phyloP scores from a whole-genome alignment of 331 rosid genomes.

The Arachis monticola region DNA sequence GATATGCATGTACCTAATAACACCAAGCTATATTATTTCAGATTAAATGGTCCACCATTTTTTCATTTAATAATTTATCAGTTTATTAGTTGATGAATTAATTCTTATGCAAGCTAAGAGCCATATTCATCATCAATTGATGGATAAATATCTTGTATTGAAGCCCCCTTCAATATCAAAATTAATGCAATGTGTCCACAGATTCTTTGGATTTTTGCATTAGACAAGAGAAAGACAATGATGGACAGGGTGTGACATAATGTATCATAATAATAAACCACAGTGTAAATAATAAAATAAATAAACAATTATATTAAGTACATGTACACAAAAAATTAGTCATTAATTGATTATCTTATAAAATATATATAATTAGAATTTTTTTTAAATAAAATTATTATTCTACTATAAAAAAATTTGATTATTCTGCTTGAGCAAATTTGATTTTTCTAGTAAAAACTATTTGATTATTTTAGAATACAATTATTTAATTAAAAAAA shows the following conservation, averaged over 20 bases:
- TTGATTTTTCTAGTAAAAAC: too few relatives aligned
- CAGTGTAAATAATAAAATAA: too few relatives aligned
- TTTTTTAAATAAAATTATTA: too few relatives aligned
- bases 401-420: too few relatives aligned
- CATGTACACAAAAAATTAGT: too few relatives aligned
- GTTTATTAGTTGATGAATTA: background rate
- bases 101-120: background rate
- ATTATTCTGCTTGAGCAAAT: too few relatives aligned
- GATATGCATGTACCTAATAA: background rate
- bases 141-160: slow-evolving; percentile 23
- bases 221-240: background rate
- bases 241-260: background rate
- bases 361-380: too few relatives aligned
- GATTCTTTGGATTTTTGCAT: background rate
- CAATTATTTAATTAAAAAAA: too few relatives aligned
- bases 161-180: background rate
- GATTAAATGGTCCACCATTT: background rate
- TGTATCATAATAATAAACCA: background rate
- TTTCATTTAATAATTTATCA: background rate
- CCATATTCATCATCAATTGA: background rate
- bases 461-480: too few relatives aligned
- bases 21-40: background rate
- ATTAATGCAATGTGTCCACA: slow-evolving; percentile 12
- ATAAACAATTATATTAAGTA: too few relatives aligned
- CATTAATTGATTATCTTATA: too few relatives aligned